Evolutionary conservation across 768 basidiomycete species (phyloP).

Genomic region (Dentipellis fragilis): DNA sequence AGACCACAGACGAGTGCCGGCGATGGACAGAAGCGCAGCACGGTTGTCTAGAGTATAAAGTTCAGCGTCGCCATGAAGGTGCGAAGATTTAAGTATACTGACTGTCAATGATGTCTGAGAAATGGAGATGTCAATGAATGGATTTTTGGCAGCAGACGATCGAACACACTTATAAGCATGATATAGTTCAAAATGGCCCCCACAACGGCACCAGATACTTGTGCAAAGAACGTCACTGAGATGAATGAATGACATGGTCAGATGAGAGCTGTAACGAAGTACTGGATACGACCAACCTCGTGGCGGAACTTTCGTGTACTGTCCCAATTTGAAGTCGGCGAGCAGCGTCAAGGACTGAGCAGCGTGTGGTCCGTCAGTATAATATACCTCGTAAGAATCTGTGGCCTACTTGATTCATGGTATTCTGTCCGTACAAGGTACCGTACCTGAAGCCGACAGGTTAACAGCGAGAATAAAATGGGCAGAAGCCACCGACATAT

Average conservation of each 20-base stretch:
- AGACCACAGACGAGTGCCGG: slow-evolving; percentile 24
- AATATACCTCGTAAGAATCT: neutral
- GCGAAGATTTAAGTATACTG: slow-evolving; percentile 1
- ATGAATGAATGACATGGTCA: neutral
- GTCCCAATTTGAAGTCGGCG: slow-evolving; percentile 16
- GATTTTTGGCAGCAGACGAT: neutral
- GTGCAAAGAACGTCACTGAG: slow-evolving; percentile 17
- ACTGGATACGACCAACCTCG: neutral
- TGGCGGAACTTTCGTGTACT: slow-evolving; percentile 18
- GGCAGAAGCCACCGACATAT: slow-evolving; percentile 18
- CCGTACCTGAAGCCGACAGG: slow-evolving; percentile 2
- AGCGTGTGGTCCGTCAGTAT: neutral
- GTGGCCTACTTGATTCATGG: slow-evolving; percentile 6
- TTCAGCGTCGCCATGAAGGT: slow-evolving; percentile 8
- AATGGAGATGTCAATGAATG: too few species aligned
- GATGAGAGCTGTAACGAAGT: neutral
- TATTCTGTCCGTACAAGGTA: slow-evolving; percentile 9
- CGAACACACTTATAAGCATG: slow-evolving; percentile 14
- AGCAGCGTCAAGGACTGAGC: slow-evolving; percentile 11
- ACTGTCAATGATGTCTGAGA: slow-evolving; percentile 7
- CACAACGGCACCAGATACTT: slow-evolving; percentile 19
- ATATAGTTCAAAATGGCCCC: slow-evolving; percentile 15
- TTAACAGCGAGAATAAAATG: neutral
- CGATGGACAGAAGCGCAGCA: slow-evolving; percentile 18
- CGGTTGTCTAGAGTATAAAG: slow-evolving; percentile 16